Conservation (phyloP, 108 stramenopile genomes). For the Schizochytrium sp. region DNA sequence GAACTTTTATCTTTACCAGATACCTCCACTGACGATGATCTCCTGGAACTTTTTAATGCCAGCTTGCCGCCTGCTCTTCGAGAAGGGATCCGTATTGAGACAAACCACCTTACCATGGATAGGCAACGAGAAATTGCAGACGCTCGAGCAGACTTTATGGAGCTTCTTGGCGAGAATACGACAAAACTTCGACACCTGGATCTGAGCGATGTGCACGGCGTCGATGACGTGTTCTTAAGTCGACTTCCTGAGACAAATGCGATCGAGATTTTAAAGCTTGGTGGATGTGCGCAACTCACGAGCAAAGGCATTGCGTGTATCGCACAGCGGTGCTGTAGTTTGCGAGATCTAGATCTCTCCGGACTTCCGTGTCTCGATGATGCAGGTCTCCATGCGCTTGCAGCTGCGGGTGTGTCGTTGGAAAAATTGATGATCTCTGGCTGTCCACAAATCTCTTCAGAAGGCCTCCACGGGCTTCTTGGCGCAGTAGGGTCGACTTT, state of each 20-base stretch:
- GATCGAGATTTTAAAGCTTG: neutral
- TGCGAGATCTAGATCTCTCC: neutral
- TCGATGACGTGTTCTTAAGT: neutral
- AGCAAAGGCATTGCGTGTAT: neutral
- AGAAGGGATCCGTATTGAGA: neutral
- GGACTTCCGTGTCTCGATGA: neutral
- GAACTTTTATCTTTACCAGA: neutral
- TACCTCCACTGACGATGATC: neutral
- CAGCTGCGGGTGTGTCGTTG: neutral
- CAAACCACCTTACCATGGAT: neutral
- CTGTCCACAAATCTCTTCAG: neutral
- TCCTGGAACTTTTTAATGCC: neutral
- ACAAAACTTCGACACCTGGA: neutral
- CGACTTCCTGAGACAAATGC: neutral
- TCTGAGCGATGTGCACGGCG: neutral
- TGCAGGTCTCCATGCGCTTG: neutral
- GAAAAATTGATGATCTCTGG: neutral
- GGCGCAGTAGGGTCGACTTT: neutral
- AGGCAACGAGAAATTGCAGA: neutral
- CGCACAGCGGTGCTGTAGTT: neutral
- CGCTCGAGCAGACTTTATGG: neutral
- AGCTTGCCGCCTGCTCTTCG: neutral
- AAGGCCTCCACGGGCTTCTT: neutral
- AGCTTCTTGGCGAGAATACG: neutral
- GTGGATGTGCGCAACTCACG: neutral